phyloP scores from a whole-genome alignment of 805 yeast genomes.

The Phaffomyces antillensis region DNA sequence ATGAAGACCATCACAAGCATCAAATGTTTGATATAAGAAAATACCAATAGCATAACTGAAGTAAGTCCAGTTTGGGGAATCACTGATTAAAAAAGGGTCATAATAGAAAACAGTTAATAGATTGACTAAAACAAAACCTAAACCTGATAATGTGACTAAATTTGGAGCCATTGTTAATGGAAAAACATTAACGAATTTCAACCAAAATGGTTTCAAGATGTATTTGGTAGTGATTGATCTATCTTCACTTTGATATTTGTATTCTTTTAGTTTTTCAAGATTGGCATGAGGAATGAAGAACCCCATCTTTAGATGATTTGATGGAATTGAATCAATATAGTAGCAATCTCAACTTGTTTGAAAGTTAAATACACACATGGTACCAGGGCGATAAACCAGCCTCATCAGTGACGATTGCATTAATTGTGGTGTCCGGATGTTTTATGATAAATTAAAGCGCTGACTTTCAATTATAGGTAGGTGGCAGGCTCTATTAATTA shows the following conservation, averaged over 20 bases:
- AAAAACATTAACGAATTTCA: slow-evolving; percentile 59
- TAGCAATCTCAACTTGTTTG: no score
- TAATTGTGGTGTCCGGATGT: no score
- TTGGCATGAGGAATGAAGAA: slow-evolving; percentile 48
- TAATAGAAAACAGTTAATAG: slow-evolving; percentile 57
- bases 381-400: no score
- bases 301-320: slow-evolving; percentile 40
- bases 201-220: slow-evolving; percentile 79
- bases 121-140: slow-evolving; percentile 62
- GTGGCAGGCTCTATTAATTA: no score
- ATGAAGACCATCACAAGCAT: slow-evolving; percentile 93
- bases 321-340: no score
- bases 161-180: slow-evolving; percentile 93
- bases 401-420: no score
- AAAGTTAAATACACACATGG: no score
- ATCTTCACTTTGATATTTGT: slow-evolving; percentile 68
- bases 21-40: slow-evolving; percentile 90
- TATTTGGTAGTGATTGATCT: slow-evolving; percentile 70
- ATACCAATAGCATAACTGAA: slow-evolving; percentile 72
- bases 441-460: no score
- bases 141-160: slow-evolving; percentile 75
- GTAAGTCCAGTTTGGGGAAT: slow-evolving; percentile 71
- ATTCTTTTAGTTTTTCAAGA: slow-evolving; percentile 42
- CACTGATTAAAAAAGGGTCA: slow-evolving; percentile 58
- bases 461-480: no score